Percentiles rank a stretch among this genome's conserved stretches.
Conservation (phyloP, 2,329 filamentous ascomycete genomes). For the Pezicula rhizophila region DNA sequence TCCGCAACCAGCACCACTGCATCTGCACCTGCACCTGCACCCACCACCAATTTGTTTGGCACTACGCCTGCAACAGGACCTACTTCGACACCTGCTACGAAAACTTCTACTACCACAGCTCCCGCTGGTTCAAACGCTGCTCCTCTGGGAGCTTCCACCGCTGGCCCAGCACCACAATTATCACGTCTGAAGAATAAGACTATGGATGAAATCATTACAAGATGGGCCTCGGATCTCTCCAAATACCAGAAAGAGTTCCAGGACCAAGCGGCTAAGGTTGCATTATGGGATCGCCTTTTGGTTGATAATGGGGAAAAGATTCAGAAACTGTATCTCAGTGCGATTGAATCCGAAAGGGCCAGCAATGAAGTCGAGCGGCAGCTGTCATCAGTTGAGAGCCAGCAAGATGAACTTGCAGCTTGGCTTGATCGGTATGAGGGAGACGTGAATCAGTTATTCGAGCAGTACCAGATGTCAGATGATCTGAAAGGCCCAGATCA, state of each 20-base stretch:
- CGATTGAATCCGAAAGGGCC: conserved; percentile 88
- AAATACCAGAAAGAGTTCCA: conserved; percentile 98
- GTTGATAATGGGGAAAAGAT: conserved; percentile 96
- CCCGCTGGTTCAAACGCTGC: conserved; percentile 22
- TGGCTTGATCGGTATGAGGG: conserved; percentile 89
- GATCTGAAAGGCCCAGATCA: conserved; percentile 86
- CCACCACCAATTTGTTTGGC: conserved; percentile 22
- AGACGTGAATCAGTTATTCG: conserved; percentile 85
- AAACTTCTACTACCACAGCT: conserved; percentile 7
- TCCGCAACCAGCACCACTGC: conserved; percentile 13
- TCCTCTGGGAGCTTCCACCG: conserved; percentile 65
- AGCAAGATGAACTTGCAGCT: conserved; percentile 82
- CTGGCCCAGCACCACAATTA: conserved; percentile 75
- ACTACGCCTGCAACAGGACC: conserved; percentile 9
- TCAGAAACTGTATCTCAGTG: conserved; percentile 83
- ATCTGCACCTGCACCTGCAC: conserved; percentile 18
- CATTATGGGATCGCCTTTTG: conserved; percentile 80
- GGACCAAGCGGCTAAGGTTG: conserved; percentile 78
- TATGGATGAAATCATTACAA: conserved; percentile 97
- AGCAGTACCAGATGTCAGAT: conserved; percentile 67
- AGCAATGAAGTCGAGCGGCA: conserved; percentile 93
- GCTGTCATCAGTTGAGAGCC: conserved; percentile 79
- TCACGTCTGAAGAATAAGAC: conserved; percentile 96
- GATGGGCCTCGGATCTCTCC: conserved; percentile 90
- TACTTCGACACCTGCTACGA: conserved; percentile 12